phyloP scores from a whole-genome alignment of 345 rosid genomes.

The Cardamine chenopodiifolia region DNA sequence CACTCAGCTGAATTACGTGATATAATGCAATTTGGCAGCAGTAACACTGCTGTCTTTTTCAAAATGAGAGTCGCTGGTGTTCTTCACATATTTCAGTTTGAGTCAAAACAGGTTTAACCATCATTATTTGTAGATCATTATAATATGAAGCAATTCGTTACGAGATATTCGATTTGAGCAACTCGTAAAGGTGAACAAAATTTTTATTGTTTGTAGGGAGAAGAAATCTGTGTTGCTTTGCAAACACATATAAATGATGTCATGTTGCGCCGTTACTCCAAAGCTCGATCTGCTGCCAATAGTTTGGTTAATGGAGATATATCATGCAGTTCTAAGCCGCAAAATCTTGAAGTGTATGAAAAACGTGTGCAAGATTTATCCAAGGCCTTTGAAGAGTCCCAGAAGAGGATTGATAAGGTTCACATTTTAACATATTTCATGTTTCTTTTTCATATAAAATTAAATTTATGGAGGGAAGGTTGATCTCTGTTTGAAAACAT shows the following conservation, averaged over 20 bases:
- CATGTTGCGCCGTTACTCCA: conserved; percentile 97
- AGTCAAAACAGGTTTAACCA: conserved; percentile 84
- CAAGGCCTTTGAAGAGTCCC: conserved; percentile 73
- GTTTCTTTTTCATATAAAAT: conserved; percentile 11
- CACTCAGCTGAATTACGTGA: conserved; percentile 97
- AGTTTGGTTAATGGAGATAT: conserved; percentile 72
- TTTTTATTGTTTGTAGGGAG: conserved; percentile 63
- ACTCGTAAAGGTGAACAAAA: conserved; percentile 11
- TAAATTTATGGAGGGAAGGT: conserved; percentile 16
- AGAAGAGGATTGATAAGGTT: conserved; percentile 69
- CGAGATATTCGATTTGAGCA: background rate
- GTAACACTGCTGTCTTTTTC: conserved; percentile 96
- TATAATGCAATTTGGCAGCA: conserved; percentile 99
- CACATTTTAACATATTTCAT: conserved; percentile 14
- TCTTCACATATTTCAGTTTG: conserved; percentile 96
- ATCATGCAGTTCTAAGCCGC: conserved; percentile 60
- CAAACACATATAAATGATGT: conserved; percentile 99
- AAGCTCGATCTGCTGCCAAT: conserved; percentile 71
- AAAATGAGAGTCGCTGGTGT: conserved; percentile 99
- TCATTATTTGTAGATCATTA: conserved; percentile 7
- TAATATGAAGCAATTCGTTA: background rate
- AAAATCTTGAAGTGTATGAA: conserved; percentile 64
- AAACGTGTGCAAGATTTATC: conserved; percentile 83
- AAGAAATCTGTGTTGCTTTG: conserved; percentile 97
- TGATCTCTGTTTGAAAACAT: conserved; percentile 8